Conservation (phyloP, 192 early-diverging fungal genomes). For the Backusella macrospora region DNA sequence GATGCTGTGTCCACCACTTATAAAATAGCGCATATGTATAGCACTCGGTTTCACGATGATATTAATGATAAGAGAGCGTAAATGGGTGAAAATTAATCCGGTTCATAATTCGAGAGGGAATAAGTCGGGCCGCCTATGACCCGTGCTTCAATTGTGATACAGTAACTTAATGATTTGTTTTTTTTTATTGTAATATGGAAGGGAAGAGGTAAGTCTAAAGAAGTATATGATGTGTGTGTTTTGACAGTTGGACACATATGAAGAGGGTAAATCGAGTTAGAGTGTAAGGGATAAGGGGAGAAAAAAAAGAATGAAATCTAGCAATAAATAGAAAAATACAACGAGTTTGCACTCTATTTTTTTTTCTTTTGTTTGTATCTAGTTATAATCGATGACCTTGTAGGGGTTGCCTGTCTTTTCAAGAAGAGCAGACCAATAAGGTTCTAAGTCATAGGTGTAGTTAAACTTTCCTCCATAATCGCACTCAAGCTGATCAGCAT, state of each 20-base stretch:
- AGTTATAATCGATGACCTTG: conserved; percentile 28
- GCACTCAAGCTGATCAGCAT: conserved; percentile 59
- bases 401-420: conserved; percentile 34
- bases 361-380: background rate
- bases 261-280: background rate
- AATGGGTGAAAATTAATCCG: background rate
- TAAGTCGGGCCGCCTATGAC: background rate
- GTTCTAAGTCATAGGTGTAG: conserved; percentile 69
- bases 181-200: conserved; percentile 7
- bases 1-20: background rate
- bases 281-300: background rate
- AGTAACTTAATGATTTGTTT: background rate
- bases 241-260: background rate
- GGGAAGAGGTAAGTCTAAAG: background rate
- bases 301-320: background rate
- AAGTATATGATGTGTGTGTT: background rate
- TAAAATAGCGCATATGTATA: background rate
- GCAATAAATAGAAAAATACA: background rate
- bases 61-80: background rate
- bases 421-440: conserved; percentile 66
- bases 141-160: conserved; percentile 6
- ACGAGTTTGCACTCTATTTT: background rate
- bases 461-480: conserved; percentile 73
- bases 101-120: background rate
- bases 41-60: background rate